These are phyloP conservation scores for Heterobasidion annosum DNA, from an alignment of 1,284 basidiomycete genomes.

Conservation along the genomic window DNA sequence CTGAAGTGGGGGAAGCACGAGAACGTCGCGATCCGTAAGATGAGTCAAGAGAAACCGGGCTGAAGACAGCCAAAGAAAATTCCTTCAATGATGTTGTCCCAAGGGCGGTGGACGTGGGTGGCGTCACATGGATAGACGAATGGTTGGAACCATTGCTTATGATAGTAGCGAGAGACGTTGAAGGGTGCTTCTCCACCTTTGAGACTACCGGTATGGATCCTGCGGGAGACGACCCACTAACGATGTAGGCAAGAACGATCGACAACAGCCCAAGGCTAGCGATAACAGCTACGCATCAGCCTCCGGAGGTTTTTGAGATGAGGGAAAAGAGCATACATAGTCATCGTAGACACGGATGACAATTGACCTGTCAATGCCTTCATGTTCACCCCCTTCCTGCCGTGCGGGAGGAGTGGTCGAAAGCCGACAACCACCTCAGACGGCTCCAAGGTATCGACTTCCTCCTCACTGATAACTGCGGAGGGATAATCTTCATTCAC, in stretches of 20 bases:
- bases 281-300: background rate
- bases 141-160: slow-evolving; percentile 7
- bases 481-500: slow-evolving; percentile 24
- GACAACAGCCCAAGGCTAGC: slow-evolving; percentile 56
- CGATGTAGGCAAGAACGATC: slow-evolving; percentile 54
- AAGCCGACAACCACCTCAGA: slow-evolving; percentile 35
- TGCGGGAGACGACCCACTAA: slow-evolving; percentile 40
- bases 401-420: slow-evolving; percentile 30
- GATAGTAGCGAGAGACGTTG: background rate
- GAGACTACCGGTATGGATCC: slow-evolving; percentile 23
- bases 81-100: slow-evolving; percentile 41
- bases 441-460: slow-evolving; percentile 32
- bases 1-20: slow-evolving; percentile 23
- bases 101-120: slow-evolving; percentile 25
- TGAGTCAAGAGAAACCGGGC: slow-evolving; percentile 25
- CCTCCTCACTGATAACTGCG: slow-evolving; percentile 35
- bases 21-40: slow-evolving; percentile 6
- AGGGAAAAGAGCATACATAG: slow-evolving; percentile 41
- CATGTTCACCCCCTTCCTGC: slow-evolving; percentile 14
- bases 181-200: slow-evolving; percentile 16
- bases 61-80: slow-evolving; percentile 45
- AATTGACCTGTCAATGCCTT: slow-evolving; percentile 29
- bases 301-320: background rate
- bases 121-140: slow-evolving; percentile 1
- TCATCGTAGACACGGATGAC: slow-evolving; percentile 45